A percentile compares a stretch with the other conserved stretches of the same genome.
Conservation (phyloP, 1,284 basidiomycete genomes). For the Erythrobasidium hasegawianum region DNA sequence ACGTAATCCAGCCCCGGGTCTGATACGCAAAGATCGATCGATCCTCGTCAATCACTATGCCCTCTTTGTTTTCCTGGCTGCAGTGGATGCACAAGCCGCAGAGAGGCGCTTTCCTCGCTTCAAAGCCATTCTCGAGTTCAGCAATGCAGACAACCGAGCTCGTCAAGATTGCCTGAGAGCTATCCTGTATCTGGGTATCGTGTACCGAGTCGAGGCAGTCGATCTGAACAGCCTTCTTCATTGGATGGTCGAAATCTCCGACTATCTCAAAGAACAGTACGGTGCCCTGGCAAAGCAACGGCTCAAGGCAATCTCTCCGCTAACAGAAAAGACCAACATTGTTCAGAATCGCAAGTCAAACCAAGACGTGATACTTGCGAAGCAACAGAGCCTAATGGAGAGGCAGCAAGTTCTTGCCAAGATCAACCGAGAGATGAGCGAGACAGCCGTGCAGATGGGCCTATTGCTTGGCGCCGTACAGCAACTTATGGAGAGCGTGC, state of each 20-base stretch:
- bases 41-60: constrained; percentile 83
- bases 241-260: constrained; percentile 67
- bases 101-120: constrained; percentile 60
- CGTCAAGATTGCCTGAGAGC: constrained; percentile 72
- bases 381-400: constrained; percentile 2
- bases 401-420: background rate
- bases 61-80: constrained; percentile 69
- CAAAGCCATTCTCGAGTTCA: constrained; percentile 65
- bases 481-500: constrained; percentile 19
- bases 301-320: background rate
- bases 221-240: constrained; percentile 58
- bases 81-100: constrained; percentile 63
- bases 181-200: constrained; percentile 67
- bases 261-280: constrained; percentile 61
- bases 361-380: background rate
- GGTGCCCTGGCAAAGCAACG: constrained; percentile 44
- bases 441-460: constrained; percentile 16
- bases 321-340: background rate
- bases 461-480: constrained; percentile 27
- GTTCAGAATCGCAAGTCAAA: background rate
- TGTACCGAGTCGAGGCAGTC: constrained; percentile 61
- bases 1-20: constrained; percentile 59
- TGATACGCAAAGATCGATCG: constrained; percentile 60
- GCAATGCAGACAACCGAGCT: constrained; percentile 64
- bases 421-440: constrained; percentile 18